phyloP scores from a whole-genome alignment of 1,284 basidiomycete species.

The Cronartium quercuum region DNA sequence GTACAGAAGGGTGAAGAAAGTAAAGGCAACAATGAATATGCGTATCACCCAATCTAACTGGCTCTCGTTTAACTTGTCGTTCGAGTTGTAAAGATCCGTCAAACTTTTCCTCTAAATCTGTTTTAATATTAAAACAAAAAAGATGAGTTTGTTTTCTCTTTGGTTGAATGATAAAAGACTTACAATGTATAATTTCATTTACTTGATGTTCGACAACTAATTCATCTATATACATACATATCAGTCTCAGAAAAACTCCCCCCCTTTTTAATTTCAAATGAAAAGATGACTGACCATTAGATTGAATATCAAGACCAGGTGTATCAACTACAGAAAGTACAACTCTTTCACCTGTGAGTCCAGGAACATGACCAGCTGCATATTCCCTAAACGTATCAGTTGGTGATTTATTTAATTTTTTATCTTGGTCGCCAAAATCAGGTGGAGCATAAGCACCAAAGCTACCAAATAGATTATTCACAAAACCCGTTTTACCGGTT shows the following conservation, averaged over 20 bases:
- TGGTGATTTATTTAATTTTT: not conserved
- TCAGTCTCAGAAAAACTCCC: not conserved
- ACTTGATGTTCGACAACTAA: conserved; percentile 26
- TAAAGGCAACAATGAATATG: conserved; percentile 32
- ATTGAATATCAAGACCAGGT: conserved; percentile 29
- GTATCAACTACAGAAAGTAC: conserved; percentile 18
- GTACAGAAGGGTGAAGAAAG: conserved; percentile 24
- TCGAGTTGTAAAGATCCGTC: conserved; percentile 19
- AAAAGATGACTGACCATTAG: conserved; percentile 16
- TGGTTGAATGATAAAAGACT: not conserved
- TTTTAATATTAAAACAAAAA: not conserved
- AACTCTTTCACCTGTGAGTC: conserved; percentile 15
- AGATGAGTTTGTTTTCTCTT: not conserved
- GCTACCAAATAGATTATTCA: conserved; percentile 15
- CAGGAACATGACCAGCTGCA: not conserved
- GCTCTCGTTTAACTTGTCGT: conserved; percentile 36
- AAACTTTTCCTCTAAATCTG: conserved; percentile 31
- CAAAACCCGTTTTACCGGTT: conserved; percentile 28
- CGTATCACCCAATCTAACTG: conserved; percentile 17
- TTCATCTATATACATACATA: conserved; percentile 17
- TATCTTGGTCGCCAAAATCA: too few species aligned
- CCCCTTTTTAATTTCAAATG: too few species aligned
- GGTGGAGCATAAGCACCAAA: too few species aligned
- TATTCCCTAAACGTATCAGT: not conserved
- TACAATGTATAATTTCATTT: conserved; percentile 30